Conservation (phyloP, 371 early-diverging fungal species). For the Catenaria anguillulae region DNA sequence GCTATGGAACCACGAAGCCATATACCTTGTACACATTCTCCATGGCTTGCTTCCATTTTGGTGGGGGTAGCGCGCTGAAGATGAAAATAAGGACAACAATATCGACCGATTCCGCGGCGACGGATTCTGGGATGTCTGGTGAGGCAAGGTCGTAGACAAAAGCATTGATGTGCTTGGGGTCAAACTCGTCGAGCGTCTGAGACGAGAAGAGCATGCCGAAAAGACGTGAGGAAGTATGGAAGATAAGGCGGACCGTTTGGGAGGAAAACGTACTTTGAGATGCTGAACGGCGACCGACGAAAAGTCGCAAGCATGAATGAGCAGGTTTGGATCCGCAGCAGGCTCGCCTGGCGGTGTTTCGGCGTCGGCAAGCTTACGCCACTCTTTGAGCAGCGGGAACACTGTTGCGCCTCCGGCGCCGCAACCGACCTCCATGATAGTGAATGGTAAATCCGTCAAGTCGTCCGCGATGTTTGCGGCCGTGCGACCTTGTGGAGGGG, state of each 20-base stretch:
- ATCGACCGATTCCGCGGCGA: conserved; percentile 27
- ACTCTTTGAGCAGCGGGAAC: conserved; percentile 43
- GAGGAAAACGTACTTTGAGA: conserved; percentile 22
- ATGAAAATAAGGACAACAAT: conserved; percentile 50
- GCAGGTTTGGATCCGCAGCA: conserved; percentile 14
- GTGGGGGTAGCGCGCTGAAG: conserved; percentile 46
- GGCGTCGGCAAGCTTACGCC: conserved; percentile 9
- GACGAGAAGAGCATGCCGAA: too few relatives aligned
- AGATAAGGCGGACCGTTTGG: conserved; percentile 26
- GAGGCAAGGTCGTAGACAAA: conserved; percentile 17
- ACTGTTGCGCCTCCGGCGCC: conserved; percentile 59
- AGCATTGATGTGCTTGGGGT: conserved; percentile 17
- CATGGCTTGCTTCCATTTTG: conserved; percentile 20
- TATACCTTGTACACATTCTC: conserved; percentile 18
- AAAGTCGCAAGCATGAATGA: conserved; percentile 48
- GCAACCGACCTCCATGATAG: conserved; percentile 53
- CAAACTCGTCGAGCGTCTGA: conserved; percentile 40
- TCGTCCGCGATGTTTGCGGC: neutral
- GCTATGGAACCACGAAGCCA: neutral
- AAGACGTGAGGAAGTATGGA: conserved; percentile 53
- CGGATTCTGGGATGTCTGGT: conserved; percentile 14
- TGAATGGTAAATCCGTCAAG: conserved; percentile 15
- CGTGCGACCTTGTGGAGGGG: too few relatives aligned
- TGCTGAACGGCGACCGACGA: conserved; percentile 42
- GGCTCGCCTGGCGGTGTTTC: too few relatives aligned